Conservation (phyloP, 2,329 filamentous ascomycete species). For the Cladophialophora chaetospira region DNA sequence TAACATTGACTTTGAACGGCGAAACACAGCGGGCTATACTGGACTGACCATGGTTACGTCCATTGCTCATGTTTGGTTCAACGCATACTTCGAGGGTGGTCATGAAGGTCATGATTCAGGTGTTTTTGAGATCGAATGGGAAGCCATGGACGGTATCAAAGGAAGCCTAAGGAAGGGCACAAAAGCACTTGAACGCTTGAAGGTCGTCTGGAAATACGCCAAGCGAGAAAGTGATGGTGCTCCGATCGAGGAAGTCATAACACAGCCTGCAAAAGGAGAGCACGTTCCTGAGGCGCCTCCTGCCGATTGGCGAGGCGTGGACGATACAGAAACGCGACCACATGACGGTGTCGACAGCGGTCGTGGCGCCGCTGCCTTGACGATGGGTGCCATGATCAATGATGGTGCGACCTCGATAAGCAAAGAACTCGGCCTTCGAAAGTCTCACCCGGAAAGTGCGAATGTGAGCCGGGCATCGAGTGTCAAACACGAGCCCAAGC, state of each 20-base stretch:
- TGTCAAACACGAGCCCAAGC: conserved; percentile 48
- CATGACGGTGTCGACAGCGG: conserved; percentile 28
- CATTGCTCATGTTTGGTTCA: conserved; percentile 96
- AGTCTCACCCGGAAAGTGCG: conserved; percentile 64
- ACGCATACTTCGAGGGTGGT: conserved; percentile 87
- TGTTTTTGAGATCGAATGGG: conserved; percentile 71
- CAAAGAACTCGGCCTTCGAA: conserved; percentile 69
- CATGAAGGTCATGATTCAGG: conserved; percentile 65
- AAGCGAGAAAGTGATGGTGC: conserved; percentile 32
- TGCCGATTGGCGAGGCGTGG: conserved; percentile 73
- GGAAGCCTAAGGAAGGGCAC: conserved; percentile 81
- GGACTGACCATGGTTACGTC: conserved; percentile 88
- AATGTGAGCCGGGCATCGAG: conserved; percentile 74
- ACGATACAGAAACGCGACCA: conserved; percentile 35
- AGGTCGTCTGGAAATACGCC: conserved; percentile 76
- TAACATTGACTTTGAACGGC: conserved; percentile 84
- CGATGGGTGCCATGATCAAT: conserved; percentile 26
- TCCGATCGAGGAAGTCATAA: conserved; percentile 51
- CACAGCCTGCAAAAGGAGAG: conserved; percentile 66
- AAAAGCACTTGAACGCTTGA: conserved; percentile 75
- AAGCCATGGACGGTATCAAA: conserved; percentile 90
- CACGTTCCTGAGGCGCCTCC: conserved; percentile 69
- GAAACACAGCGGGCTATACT: conserved; percentile 73
- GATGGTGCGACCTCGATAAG: conserved; percentile 46
- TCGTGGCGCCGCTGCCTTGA: conserved; percentile 24